A percentile compares a stretch with the other conserved stretches of the same genome.
phyloP scores from a whole-genome alignment of 2,329 filamentous ascomycete species.

The Alternaria panax region DNA sequence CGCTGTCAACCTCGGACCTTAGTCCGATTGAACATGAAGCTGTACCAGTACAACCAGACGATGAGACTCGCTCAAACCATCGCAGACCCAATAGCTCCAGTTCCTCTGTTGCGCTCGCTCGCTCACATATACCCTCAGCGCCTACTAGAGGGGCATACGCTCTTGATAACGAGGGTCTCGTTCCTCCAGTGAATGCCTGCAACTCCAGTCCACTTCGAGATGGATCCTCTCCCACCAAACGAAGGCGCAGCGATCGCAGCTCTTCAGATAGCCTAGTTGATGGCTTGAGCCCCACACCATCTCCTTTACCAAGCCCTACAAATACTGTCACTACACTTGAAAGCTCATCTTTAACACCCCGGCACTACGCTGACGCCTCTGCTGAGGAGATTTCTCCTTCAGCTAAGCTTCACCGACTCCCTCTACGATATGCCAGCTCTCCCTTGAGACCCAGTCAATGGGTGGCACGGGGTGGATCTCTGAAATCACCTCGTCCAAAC shows the following conservation, averaged over 20 bases:
- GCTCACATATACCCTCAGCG: constrained; percentile 19
- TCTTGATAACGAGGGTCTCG: background rate
- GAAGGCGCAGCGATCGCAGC: constrained; percentile 8
- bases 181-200: background rate
- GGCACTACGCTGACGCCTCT: background rate
- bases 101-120: constrained; percentile 11
- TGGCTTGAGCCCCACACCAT: background rate
- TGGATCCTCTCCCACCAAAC: background rate
- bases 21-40: constrained; percentile 11
- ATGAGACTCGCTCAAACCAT: constrained; percentile 23
- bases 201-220: background rate
- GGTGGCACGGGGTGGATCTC: constrained; percentile 32
- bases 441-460: constrained; percentile 46
- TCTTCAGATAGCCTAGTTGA: constrained; percentile 16
- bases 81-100: background rate
- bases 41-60: constrained; percentile 7
- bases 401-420: constrained; percentile 19
- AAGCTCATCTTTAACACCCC: background rate
- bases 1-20: constrained; percentile 26
- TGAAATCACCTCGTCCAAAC: constrained; percentile 26
- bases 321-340: constrained; percentile 1
- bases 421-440: constrained; percentile 37
- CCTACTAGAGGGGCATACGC: background rate
- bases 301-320: constrained; percentile 3
- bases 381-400: background rate